Percentiles rank a stretch among this genome's conserved stretches.
These are phyloP conservation scores for Iberis amara DNA, from an alignment of 441 rosid species.

Conservation along the genomic window DNA sequence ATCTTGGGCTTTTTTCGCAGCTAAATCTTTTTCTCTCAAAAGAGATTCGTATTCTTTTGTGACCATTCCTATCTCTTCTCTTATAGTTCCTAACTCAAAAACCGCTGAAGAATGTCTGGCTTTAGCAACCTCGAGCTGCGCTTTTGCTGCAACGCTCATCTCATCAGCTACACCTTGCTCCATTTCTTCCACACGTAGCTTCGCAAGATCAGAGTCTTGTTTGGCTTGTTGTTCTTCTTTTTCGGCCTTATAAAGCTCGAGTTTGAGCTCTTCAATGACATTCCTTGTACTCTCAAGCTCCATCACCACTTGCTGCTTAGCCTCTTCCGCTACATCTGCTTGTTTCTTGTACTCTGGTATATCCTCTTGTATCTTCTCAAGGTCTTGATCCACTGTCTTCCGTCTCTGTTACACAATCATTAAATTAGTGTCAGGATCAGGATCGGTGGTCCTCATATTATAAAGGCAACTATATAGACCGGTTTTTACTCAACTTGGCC, in stretches of 20 bases:
- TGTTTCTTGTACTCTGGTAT: slow-evolving; percentile 55
- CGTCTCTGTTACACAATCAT: slow-evolving; percentile 42
- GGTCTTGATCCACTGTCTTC: slow-evolving; percentile 67
- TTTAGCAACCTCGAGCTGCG: slow-evolving; percentile 87
- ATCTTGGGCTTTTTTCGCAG: slow-evolving; percentile 58
- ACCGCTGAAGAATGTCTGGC: slow-evolving; percentile 63
- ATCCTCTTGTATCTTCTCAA: slow-evolving; percentile 60
- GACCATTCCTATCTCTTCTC: slow-evolving; percentile 54
- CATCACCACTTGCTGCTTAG: slow-evolving; percentile 46
- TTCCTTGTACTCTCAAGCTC: slow-evolving; percentile 74
- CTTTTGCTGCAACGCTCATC: slow-evolving; percentile 70
- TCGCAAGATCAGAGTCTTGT: slow-evolving; percentile 84
- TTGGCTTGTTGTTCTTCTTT: slow-evolving; percentile 84
- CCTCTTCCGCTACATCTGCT: slow-evolving; percentile 56
- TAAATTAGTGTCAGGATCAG: no score
- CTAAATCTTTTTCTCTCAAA: slow-evolving; percentile 48
- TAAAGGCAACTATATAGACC: no score
- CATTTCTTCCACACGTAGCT: slow-evolving; percentile 77
- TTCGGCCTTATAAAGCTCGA: slow-evolving; percentile 69
- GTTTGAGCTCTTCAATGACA: slow-evolving; percentile 63
- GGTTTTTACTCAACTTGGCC: no score
- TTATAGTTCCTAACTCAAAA: slow-evolving; percentile 56
- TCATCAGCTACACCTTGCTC: slow-evolving; percentile 82
- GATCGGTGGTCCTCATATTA: no score
- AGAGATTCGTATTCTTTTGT: slow-evolving; percentile 44